Conservation (phyloP, 1,284 basidiomycete genomes). For the Trametes sp. region DNA sequence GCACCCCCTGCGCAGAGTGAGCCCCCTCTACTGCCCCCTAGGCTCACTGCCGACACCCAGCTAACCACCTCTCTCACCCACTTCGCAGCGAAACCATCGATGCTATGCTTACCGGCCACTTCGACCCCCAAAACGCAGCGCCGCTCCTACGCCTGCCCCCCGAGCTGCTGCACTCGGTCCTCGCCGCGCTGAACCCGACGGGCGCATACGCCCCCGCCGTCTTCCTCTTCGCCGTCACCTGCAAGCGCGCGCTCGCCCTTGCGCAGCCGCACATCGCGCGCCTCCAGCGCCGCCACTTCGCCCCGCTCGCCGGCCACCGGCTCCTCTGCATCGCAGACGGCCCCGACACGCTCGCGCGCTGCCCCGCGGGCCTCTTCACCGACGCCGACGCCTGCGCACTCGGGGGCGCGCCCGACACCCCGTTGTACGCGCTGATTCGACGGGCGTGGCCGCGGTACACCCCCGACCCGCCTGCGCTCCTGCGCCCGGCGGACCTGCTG, state of each 20-base stretch:
- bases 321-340: slow-evolving; percentile 19
- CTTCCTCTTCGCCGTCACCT: slow-evolving; percentile 22
- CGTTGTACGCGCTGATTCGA: slow-evolving; percentile 8
- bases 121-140: slow-evolving; percentile 6
- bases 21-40: too few species aligned
- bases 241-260: slow-evolving; percentile 19
- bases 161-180: slow-evolving; percentile 22
- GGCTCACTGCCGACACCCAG: background rate
- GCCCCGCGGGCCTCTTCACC: slow-evolving; percentile 6
- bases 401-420: background rate
- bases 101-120: slow-evolving; percentile 5
- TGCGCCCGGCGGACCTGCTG: slow-evolving; percentile 10
- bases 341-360: slow-evolving; percentile 4
- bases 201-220: slow-evolving; percentile 12
- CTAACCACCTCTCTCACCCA: background rate
- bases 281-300: slow-evolving; percentile 12
- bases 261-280: slow-evolving; percentile 21
- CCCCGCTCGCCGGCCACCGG: slow-evolving; percentile 23
- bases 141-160: slow-evolving; percentile 22
- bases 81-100: slow-evolving; percentile 12
- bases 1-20: slow-evolving; percentile 15
- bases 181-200: slow-evolving; percentile 2
- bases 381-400: background rate
- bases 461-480: slow-evolving; percentile 10
- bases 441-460: slow-evolving; percentile 10